These are phyloP conservation scores for Tricholoma furcatifolium DNA, from an alignment of 768 basidiomycete species.

Conservation along the genomic window DNA sequence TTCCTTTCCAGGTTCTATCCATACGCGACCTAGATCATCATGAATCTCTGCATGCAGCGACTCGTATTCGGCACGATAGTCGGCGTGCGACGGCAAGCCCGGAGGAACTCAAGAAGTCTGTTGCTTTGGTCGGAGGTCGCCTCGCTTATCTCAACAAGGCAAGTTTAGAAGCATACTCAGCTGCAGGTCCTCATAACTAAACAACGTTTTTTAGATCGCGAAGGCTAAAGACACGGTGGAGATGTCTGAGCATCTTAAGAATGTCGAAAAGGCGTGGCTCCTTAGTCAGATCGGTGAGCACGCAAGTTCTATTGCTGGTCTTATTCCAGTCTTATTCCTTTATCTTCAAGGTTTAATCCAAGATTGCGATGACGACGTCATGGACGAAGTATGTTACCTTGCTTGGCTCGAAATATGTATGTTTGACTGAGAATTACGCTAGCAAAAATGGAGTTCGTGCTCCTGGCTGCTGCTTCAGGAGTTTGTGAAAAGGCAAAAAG, in stretches of 20 bases:
- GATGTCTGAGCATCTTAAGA: slow-evolving; percentile 61
- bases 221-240: slow-evolving; percentile 59
- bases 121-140: slow-evolving; percentile 73
- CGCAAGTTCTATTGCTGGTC: background rate
- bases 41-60: slow-evolving; percentile 60
- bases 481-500: slow-evolving; percentile 61
- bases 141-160: slow-evolving; percentile 74
- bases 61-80: slow-evolving; percentile 45
- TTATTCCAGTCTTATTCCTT: background rate
- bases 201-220: slow-evolving; percentile 38
- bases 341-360: slow-evolving; percentile 54
- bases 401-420: background rate
- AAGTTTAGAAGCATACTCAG: background rate
- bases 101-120: slow-evolving; percentile 42
- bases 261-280: slow-evolving; percentile 79
- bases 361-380: slow-evolving; percentile 82
- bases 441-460: slow-evolving; percentile 84
- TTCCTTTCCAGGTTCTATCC: slow-evolving; percentile 53
- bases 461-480: slow-evolving; percentile 77
- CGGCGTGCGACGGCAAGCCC: slow-evolving; percentile 27
- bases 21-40: slow-evolving; percentile 64
- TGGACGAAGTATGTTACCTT: slow-evolving; percentile 69
- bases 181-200: background rate
- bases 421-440: background rate
- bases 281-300: slow-evolving; percentile 66